phyloP scores from a whole-genome alignment of 1,284 basidiomycete genomes.

The Pascua sp. region DNA sequence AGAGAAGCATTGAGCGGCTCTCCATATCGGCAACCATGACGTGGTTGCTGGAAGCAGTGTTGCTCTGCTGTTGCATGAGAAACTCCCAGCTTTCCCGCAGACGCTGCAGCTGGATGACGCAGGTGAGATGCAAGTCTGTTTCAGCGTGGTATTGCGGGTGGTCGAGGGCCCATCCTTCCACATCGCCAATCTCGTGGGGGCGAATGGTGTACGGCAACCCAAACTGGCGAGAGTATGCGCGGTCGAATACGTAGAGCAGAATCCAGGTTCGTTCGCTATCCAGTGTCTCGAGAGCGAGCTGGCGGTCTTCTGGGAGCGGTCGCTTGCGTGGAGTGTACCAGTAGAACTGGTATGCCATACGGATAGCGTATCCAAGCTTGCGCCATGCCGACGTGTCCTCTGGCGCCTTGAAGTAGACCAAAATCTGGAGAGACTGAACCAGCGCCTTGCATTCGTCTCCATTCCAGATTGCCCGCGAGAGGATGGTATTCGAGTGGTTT shows the following conservation, averaged over 20 bases:
- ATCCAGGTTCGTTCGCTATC: constrained; percentile 12
- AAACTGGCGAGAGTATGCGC: constrained; percentile 9
- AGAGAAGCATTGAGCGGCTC: no score
- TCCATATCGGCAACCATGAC: no score
- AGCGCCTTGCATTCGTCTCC: constrained; percentile 34
- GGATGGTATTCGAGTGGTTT: constrained; percentile 7
- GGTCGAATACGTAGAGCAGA: neutral
- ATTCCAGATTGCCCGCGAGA: constrained; percentile 18
- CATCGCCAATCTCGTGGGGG: constrained; percentile 1
- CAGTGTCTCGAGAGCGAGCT: constrained; percentile 1
- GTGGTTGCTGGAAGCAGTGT: no score
- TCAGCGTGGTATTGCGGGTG: constrained; percentile 4
- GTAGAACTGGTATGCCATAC: constrained; percentile 12
- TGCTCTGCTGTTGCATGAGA: no score
- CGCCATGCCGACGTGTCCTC: constrained; percentile 21
- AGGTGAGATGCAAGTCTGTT: no score
- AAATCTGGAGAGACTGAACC: constrained; percentile 12
- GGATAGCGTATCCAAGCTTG: constrained; percentile 21
- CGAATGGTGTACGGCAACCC: constrained; percentile 10
- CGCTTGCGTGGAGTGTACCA: constrained; percentile 26
- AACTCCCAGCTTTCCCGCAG: no score
- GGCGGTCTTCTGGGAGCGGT: constrained; percentile 16
- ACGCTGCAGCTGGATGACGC: no score
- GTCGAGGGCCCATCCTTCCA: constrained; percentile 5
- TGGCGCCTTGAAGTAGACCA: constrained; percentile 18